Evolutionary conservation across 2,329 filamentous ascomycete species (phyloP).

Genomic region (Periconia sp.): DNA sequence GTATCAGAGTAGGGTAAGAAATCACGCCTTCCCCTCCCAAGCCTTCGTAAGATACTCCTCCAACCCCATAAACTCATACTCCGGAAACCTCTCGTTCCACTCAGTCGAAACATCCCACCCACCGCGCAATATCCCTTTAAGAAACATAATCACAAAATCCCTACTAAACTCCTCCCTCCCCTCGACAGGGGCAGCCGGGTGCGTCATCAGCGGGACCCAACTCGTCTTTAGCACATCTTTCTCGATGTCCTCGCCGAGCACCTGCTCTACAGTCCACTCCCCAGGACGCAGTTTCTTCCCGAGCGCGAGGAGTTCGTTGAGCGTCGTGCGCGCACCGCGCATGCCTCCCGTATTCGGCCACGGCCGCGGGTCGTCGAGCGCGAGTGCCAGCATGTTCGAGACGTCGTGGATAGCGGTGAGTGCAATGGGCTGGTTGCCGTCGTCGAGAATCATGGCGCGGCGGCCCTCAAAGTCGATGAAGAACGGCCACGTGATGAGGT

Average conservation of each 20-base stretch:
- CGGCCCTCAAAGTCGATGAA: slow-evolving; percentile 33
- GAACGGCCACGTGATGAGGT: slow-evolving; percentile 44
- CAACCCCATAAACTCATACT: slow-evolving; percentile 46
- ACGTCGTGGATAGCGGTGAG: slow-evolving; percentile 31
- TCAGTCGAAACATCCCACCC: slow-evolving; percentile 49
- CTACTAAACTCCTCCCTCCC: slow-evolving; percentile 38
- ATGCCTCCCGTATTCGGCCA: slow-evolving; percentile 36
- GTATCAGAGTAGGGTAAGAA: too few species aligned
- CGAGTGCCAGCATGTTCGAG: slow-evolving; percentile 23
- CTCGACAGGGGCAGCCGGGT: slow-evolving; percentile 41
- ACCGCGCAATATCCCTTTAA: slow-evolving; percentile 46
- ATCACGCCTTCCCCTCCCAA: slow-evolving; percentile 44
- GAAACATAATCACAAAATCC: slow-evolving; percentile 45
- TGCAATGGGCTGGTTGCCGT: slow-evolving; percentile 26
- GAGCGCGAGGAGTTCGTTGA: slow-evolving; percentile 30
- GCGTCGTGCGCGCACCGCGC: slow-evolving; percentile 21
- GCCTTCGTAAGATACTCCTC: slow-evolving; percentile 48
- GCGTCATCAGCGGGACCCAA: slow-evolving; percentile 44
- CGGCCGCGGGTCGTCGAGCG: slow-evolving; percentile 21
- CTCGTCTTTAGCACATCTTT: slow-evolving; percentile 43
- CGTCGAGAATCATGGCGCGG: slow-evolving; percentile 31
- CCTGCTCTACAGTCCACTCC: slow-evolving; percentile 45
- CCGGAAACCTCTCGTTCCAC: slow-evolving; percentile 50
- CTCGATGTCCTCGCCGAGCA: slow-evolving; percentile 52
- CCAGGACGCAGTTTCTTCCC: slow-evolving; percentile 34